Conservation (phyloP, 2,329 filamentous ascomycete species). For the Sporothrix curviconia region DNA sequence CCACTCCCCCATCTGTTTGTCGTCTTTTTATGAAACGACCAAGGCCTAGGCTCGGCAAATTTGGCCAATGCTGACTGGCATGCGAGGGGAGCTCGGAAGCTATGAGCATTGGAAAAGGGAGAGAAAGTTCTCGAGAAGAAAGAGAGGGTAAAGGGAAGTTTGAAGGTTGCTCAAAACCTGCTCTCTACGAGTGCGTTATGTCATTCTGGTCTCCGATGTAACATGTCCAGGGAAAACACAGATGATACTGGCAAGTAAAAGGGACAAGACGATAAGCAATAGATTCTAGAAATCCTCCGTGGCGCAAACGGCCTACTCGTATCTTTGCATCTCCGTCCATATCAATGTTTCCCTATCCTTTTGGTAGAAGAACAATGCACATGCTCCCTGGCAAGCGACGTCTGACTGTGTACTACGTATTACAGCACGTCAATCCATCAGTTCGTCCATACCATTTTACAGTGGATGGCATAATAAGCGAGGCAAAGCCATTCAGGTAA, state of each 20-base stretch:
- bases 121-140: too few species aligned
- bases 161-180: neutral
- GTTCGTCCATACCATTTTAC: neutral
- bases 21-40: conserved; percentile 10
- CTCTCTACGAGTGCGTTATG: too few species aligned
- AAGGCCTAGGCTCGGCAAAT: too few species aligned
- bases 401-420: neutral
- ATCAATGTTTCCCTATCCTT: neutral
- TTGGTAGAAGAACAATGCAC: neutral
- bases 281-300: neutral
- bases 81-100: neutral
- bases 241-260: too few species aligned
- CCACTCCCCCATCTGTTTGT: neutral
- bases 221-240: too few species aligned
- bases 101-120: too few species aligned
- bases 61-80: neutral
- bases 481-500: neutral
- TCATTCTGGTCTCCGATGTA: neutral
- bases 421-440: neutral
- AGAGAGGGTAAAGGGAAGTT: neutral
- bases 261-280: too few species aligned
- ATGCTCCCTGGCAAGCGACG: neutral
- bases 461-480: neutral
- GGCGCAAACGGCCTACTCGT: neutral
- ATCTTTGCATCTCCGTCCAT: neutral